Conservation (phyloP, 2,329 filamentous ascomycete genomes). For the Penicillium brevicompactum region DNA sequence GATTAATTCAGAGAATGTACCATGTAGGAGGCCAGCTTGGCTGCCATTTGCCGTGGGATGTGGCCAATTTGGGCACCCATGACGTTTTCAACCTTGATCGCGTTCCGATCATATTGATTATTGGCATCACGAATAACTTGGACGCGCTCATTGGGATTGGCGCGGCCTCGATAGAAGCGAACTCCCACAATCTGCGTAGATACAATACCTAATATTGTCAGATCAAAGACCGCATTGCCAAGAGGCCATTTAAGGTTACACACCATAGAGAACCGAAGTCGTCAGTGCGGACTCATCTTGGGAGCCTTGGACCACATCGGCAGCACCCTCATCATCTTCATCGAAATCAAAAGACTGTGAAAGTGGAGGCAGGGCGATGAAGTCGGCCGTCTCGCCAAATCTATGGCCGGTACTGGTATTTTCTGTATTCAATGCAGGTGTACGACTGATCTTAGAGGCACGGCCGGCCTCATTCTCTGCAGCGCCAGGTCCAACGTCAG, state of each 20-base stretch:
- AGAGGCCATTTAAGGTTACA: background rate
- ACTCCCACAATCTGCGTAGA: constrained; percentile 62
- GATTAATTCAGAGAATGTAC: constrained; percentile 42
- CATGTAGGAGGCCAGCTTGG: constrained; percentile 74
- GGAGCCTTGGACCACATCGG: constrained; percentile 33
- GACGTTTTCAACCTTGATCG: constrained; percentile 78
- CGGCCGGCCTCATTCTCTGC: background rate
- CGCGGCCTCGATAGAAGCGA: constrained; percentile 65
- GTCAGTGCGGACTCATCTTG: constrained; percentile 42
- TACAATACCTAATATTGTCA: constrained; percentile 36
- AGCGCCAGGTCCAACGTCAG: background rate
- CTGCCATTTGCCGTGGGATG: constrained; percentile 66
- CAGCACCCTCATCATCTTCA: constrained; percentile 41
- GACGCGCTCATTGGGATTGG: constrained; percentile 65
- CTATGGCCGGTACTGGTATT: constrained; percentile 25
- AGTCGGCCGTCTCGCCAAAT: constrained; percentile 31
- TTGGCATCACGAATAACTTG: constrained; percentile 65
- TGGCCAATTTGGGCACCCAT: constrained; percentile 76
- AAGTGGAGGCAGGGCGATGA: constrained; percentile 34
- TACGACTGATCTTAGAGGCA: background rate
- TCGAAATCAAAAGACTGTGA: constrained; percentile 32
- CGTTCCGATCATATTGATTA: constrained; percentile 73
- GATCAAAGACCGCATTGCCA: background rate
- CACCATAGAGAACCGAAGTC: constrained; percentile 45
- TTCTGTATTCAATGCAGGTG: background rate